Base-by-base conservation (phyloP, 2,329 filamentous ascomycete genomes). In the Penicillium sp. region DNA sequence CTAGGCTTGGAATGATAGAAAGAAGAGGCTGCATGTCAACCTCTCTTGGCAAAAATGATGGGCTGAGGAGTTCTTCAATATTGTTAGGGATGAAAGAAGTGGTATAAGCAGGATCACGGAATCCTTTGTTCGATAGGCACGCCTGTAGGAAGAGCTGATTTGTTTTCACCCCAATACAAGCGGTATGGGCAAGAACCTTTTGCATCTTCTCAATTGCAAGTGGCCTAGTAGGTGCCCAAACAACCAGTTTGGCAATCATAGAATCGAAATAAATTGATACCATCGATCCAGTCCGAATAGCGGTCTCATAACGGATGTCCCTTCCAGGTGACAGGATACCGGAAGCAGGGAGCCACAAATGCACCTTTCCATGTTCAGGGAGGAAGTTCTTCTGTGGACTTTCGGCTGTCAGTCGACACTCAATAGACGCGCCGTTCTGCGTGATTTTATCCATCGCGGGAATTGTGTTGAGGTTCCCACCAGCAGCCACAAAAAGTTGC, bases 111-210 rank as follows among this genome's bases (percentile, higher is more conserved):
- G 57, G 71, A 34, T 90, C 88, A 82, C 49, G 59, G 41, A 69
- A 69, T 2, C 43, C 60, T 1, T 37, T 7, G 18, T 64, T 59
- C 21, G 61, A 24, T 4, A 69, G 52, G 34, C 60, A 68, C 3
- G 55, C 51, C 37, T 67, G 67, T 29, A 70, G 54, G 30, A 69
- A 67, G 1, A 65, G 56, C 36, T 68, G 66, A 42, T 70, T 70
- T 2, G 67, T 70, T 29, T 60, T 65, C 15, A 90, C 89, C 74
- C 90, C 87, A 82, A 89, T 87, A 62, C 90, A 90, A 72, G 84
- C 68, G 1, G 71, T 74, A 12, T 71, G 52, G 0, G 67, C 60
- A 1, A 75, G 59, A 1, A 70, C 62, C 4, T 59, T 52, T 5
- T 37, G 58, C 68, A 74, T 73, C 40, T 70, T 73, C 26, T 67